Evolutionary conservation across 2,329 filamentous ascomycete genomes (phyloP), one percentile per base, ranked within the genome.

Genomic region (Fusarium scirpi): DNA sequence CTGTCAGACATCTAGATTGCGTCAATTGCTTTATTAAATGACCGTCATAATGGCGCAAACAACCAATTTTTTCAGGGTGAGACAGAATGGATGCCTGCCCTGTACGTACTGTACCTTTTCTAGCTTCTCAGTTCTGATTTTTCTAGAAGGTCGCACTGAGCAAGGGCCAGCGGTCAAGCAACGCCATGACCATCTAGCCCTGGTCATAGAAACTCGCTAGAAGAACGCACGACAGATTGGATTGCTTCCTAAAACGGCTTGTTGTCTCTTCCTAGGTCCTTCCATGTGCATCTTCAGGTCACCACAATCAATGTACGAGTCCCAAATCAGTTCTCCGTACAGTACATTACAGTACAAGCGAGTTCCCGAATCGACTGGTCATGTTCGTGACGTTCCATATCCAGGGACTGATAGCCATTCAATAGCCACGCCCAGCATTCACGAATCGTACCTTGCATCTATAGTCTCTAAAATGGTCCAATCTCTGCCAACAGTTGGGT

Each of bases 151-250:
- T 56, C 44, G 57, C 56, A 60, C 60, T 44, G 48, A 55, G 54
- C 71, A 69, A 57, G 71, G 71, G 52, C 62, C 69, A 68, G 54
- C 63, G 52, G 53, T 53, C 55, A 67, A 32, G 51, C 59, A 67
- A 52, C 73, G 73, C 73, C 70, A 68, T 63, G 73, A 62, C 62
- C 73, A 74, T 43, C 70, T 51, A 48, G 54, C 67, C 72, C 73
- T 57, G 56, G 72, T 70, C 60, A 47, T 76, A 60, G 74, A 76
- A 76, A 64, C 70, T 69, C 74, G 66, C 74, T 75, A 76, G 74
- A 75, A 75, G 60, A 67, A 58, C 64, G 64, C 65, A 64, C 54
- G 49, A 65, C 56, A 71, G 67, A 68, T 71, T 75, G 66, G 58
- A 58, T 62, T 74, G 65, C 62, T 71, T 71, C 68, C 61, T 54